Conservation (phyloP, 1,139 yeast species). For the Pneumocystis carinii region DNA sequence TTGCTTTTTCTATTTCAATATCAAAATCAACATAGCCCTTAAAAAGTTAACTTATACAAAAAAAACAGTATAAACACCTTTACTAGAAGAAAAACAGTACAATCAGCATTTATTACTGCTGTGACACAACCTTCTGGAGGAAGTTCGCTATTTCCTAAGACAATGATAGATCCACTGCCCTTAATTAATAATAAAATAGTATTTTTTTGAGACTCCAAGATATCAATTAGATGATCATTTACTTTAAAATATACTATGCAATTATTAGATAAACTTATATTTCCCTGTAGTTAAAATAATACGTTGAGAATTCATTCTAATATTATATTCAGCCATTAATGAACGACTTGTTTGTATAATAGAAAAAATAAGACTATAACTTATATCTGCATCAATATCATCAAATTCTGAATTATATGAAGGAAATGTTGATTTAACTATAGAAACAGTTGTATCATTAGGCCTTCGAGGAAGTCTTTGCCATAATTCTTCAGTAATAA, state of each 20-base stretch:
- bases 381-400: slow-evolving; percentile 48
- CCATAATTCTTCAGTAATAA: slow-evolving; percentile 94
- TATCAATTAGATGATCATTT: slow-evolving; percentile 33
- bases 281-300: background rate
- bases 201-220: slow-evolving; percentile 56
- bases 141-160: slow-evolving; percentile 26
- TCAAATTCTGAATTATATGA: slow-evolving; percentile 44
- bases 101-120: slow-evolving; percentile 61
- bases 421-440: slow-evolving; percentile 71
- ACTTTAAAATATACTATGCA: slow-evolving; percentile 57
- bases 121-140: slow-evolving; percentile 81
- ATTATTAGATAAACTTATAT: background rate
- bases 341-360: slow-evolving; percentile 89
- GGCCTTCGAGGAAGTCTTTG: slow-evolving; percentile 89
- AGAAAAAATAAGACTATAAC: slow-evolving; percentile 70
- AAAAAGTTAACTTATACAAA: background rate
- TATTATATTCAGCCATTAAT: slow-evolving; percentile 73
- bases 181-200: slow-evolving; percentile 82
- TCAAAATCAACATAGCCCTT: slow-evolving; percentile 87
- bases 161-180: slow-evolving; percentile 33
- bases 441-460: slow-evolving; percentile 52
- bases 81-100: slow-evolving; percentile 78
- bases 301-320: slow-evolving; percentile 55
- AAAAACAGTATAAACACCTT: slow-evolving; percentile 18
- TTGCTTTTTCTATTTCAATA: slow-evolving; percentile 71